Conservation (phyloP, 2,329 filamentous ascomycete species). For the Xylaria sp. region DNA sequence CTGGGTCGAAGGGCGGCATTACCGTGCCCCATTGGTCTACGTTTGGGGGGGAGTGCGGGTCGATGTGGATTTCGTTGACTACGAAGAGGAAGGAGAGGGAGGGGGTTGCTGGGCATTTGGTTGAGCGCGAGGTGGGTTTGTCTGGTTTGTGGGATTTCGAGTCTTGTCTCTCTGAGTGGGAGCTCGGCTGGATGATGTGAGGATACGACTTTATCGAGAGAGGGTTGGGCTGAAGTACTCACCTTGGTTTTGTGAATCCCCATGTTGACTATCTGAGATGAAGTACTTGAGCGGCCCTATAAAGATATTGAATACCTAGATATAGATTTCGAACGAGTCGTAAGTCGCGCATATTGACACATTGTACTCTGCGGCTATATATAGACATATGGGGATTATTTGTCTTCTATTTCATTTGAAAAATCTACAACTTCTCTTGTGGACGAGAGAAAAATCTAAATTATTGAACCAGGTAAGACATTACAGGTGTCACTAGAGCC, state of each 20-base stretch:
- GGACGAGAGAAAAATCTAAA: neutral
- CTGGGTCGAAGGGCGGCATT: conserved; percentile 19
- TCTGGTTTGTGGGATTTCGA: conserved; percentile 1
- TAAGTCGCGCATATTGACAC: no score
- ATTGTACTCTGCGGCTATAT: no score
- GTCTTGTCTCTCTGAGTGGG: neutral
- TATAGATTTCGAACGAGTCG: no score
- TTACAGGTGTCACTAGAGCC: neutral
- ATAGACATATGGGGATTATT: no score
- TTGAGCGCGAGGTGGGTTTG: neutral
- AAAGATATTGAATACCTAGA: no score
- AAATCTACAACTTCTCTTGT: no score
- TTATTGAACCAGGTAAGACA: neutral
- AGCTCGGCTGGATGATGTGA: neutral
- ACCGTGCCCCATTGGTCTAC: conserved; percentile 30
- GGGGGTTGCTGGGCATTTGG: neutral
- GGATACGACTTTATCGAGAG: neutral
- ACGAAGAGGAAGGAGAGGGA: conserved; percentile 37
- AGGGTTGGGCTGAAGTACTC: neutral
- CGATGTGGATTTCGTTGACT: conserved; percentile 31
- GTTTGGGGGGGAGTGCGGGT: neutral
- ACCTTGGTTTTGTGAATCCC: conserved; percentile 1
- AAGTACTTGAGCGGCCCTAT: neutral
- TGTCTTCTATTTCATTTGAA: no score
- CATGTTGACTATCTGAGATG: neutral